Evolutionary conservation across 73 alveolate genomes (phyloP).

Genomic region (Paramecium caudatum): DNA sequence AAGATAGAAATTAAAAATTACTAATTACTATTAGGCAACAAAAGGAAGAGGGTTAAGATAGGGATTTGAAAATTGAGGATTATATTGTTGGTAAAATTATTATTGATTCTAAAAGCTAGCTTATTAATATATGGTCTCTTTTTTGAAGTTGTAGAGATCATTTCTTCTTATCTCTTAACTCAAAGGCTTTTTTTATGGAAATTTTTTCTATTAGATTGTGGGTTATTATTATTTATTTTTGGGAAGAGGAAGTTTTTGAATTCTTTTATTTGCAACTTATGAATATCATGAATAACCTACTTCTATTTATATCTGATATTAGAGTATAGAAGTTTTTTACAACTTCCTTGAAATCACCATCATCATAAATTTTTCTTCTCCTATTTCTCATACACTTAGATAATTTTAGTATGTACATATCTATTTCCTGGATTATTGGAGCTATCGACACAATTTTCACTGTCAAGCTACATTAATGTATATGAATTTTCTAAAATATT

Average conservation of each 20-base stretch:
- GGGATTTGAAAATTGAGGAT: neutral
- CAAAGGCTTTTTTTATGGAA: neutral
- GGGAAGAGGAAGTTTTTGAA: neutral
- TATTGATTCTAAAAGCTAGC: neutral
- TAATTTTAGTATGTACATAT: neutral
- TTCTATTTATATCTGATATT: constrained; percentile 28
- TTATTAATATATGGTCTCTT: constrained; percentile 21
- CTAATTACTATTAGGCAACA: neutral
- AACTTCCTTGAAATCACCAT: constrained; percentile 60
- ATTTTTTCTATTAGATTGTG: neutral
- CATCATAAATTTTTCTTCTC: constrained; percentile 59
- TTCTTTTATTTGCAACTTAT: constrained; percentile 17
- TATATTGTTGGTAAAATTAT: neutral
- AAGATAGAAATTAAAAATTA: neutral
- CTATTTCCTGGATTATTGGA: constrained; percentile 46
- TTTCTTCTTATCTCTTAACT: neutral
- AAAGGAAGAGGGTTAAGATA: neutral
- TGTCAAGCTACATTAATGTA: constrained; percentile 1
- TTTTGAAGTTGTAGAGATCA: constrained; percentile 45
- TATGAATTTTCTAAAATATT: neutral
- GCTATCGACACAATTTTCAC: constrained; percentile 25
- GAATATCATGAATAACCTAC: neutral
- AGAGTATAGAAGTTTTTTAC: constrained; percentile 54
- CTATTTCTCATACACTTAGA: neutral
- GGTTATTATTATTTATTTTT: constrained; percentile 29